A percentile compares a stretch with the other conserved stretches of the same genome.
Conservation (phyloP, 768 basidiomycete species). For the Cystobasidium tubakii region DNA sequence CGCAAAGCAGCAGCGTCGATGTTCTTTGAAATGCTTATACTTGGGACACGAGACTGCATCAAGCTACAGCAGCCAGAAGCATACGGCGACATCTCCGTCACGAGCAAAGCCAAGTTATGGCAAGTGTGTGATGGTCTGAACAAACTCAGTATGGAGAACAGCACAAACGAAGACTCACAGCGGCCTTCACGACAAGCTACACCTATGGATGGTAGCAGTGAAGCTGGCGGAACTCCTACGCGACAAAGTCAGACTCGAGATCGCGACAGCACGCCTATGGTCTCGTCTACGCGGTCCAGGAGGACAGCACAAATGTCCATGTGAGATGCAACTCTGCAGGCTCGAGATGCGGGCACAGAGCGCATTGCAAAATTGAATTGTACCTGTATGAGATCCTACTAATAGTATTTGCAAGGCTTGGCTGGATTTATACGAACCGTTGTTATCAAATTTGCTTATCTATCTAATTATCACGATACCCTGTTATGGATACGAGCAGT, state of each 20-base stretch:
- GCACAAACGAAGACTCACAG: not conserved
- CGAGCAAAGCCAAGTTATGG: conserved; percentile 78
- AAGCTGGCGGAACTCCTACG: conserved; percentile 8
- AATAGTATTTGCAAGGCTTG: too few relatives aligned
- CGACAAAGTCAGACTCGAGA: not conserved
- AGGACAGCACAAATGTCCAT: conserved; percentile 2
- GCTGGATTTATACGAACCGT: too few relatives aligned
- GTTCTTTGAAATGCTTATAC: conserved; percentile 94
- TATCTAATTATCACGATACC: too few relatives aligned
- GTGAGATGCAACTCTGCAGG: too few relatives aligned
- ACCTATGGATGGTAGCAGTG: not conserved
- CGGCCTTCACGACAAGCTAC: not conserved
- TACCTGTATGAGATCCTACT: too few relatives aligned
- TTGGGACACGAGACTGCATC: conserved; percentile 86
- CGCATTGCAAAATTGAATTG: too few relatives aligned
- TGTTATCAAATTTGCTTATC: too few relatives aligned
- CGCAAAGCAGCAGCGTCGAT: conserved; percentile 88
- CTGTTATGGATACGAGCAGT: too few relatives aligned
- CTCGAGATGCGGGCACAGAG: too few relatives aligned
- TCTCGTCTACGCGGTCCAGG: not conserved
- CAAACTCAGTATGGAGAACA: conserved; percentile 19
- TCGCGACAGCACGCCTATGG: not conserved
- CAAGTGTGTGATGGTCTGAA: conserved; percentile 50
- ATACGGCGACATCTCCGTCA: conserved; percentile 79
- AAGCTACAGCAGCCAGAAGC: conserved; percentile 66